Evolutionary conservation across 2,329 filamentous ascomycete genomes (phyloP).

Genomic region (Colletotrichum destructivum): DNA sequence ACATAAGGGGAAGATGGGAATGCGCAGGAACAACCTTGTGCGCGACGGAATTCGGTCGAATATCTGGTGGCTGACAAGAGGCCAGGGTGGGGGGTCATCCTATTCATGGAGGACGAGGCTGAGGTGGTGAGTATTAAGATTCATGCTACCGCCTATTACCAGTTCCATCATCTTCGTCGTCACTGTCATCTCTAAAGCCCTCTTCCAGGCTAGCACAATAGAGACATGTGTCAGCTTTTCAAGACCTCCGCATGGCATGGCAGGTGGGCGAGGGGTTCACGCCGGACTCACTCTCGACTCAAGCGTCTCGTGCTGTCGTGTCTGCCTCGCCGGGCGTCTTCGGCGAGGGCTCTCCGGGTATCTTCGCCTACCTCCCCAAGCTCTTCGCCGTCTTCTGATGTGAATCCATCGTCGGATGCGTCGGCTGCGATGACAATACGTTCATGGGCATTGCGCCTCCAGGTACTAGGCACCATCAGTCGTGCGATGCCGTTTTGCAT

Average conservation of each 20-base stretch:
- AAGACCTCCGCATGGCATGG: neutral
- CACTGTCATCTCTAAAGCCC: slow-evolving; percentile 63
- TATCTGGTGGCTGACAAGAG: slow-evolving; percentile 22
- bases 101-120: slow-evolving; percentile 18
- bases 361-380: slow-evolving; percentile 72
- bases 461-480: slow-evolving; percentile 62
- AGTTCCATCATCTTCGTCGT: slow-evolving; percentile 54
- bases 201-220: slow-evolving; percentile 68
- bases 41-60: slow-evolving; percentile 21
- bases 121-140: slow-evolving; percentile 31
- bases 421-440: slow-evolving; percentile 59
- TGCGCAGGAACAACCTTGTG: slow-evolving; percentile 16
- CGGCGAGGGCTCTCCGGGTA: slow-evolving; percentile 57
- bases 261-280: neutral
- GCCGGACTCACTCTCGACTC: slow-evolving; percentile 76
- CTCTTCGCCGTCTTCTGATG: slow-evolving; percentile 80
- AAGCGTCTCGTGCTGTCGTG: slow-evolving; percentile 72
- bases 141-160: slow-evolving; percentile 39
- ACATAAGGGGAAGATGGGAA: slow-evolving; percentile 11
- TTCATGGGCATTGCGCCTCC: slow-evolving; percentile 61
- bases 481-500: slow-evolving; percentile 59
- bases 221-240: slow-evolving; percentile 30
- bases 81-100: neutral
- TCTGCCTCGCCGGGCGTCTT: slow-evolving; percentile 54
- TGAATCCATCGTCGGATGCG: slow-evolving; percentile 66